phyloP scores from a whole-genome alignment of 1,284 basidiomycete species.

The Flammula alnicola region DNA sequence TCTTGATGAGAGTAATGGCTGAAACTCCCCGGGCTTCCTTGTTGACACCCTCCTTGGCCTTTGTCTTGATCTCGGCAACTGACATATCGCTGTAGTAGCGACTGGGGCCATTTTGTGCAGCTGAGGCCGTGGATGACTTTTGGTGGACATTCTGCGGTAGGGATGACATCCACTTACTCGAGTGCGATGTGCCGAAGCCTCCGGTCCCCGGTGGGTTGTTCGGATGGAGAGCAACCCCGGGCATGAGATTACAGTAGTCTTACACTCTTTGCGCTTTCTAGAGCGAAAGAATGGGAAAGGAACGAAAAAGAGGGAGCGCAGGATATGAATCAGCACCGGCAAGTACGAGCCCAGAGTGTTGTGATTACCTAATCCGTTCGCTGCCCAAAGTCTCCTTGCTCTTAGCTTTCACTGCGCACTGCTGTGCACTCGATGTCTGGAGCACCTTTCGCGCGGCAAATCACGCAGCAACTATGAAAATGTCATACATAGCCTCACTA shows the following conservation, averaged over 20 bases:
- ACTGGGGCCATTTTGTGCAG: conserved; percentile 19
- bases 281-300: conserved; percentile 4
- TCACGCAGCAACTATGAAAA: no score
- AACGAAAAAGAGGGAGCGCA: neutral
- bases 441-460: no score
- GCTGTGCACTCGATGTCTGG: no score
- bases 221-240: conserved; percentile 24
- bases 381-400: no score
- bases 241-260: conserved; percentile 14
- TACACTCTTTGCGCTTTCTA: conserved; percentile 6
- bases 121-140: conserved; percentile 16
- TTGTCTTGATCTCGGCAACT: conserved; percentile 68
- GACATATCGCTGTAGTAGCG: conserved; percentile 40
- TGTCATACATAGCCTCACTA: no score
- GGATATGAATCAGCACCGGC: conserved; percentile 21
- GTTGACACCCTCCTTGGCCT: conserved; percentile 59
- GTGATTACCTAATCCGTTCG: conserved; percentile 19
- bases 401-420: no score
- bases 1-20: conserved; percentile 57
- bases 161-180: conserved; percentile 20
- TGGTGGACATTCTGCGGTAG: conserved; percentile 9
- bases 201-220: conserved; percentile 16
- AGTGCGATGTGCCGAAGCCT: conserved; percentile 17
- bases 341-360: no score
- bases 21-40: conserved; percentile 59